Base-by-base conservation (phyloP, 495 filamentous ascomycete genomes). In the Aspergillus nanangensis region DNA sequence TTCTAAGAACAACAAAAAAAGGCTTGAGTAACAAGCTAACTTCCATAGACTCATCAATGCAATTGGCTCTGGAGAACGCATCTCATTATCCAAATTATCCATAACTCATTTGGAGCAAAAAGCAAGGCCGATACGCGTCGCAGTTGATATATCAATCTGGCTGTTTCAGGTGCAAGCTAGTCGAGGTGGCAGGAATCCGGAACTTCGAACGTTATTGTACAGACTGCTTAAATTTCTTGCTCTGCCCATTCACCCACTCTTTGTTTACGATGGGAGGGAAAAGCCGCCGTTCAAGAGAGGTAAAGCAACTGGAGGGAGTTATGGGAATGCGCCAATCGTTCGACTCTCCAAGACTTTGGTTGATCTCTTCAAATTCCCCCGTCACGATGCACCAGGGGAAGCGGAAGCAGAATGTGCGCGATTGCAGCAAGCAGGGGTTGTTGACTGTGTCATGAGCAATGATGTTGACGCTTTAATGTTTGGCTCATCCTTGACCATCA, bases 391-490 rank as follows among this genome's bases (percentile, higher is more conserved):
- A 1, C 94, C 93, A 0, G 94, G 93, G 11, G 94, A 99, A 57
- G 94, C 94, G 1, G 94, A 99, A 57, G 94, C 94, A 1, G 94
- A 99, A 67, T 97, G 94, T 48, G 93, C 94, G 0, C 63, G 90
- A 2, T 62, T 99, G 15, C 91, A 99, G 61, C 75, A 77, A 45
- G 77, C 82, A 22, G 90, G 90, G 0, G 72, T 96, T 34, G 94
- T 97, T 3, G 94, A 99, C 65, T 93, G 87, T 0, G 94, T 97
- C 10, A 77, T 99, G 56, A 96, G 88, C 58, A 91, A 99, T 62
- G 94, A 99, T 71, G 90, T 96, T 29, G 94, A 99, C 63, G 90
- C 94, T 2, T 76, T 99, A 55, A 97, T 99, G 94, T 99, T 97
- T 61, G 94, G 94, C 2, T 90, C 87, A 37, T 79, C 75, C 0